These are phyloP conservation scores for Turnera subulata DNA, from an alignment of 345 rosid species.

Conservation along the genomic window DNA sequence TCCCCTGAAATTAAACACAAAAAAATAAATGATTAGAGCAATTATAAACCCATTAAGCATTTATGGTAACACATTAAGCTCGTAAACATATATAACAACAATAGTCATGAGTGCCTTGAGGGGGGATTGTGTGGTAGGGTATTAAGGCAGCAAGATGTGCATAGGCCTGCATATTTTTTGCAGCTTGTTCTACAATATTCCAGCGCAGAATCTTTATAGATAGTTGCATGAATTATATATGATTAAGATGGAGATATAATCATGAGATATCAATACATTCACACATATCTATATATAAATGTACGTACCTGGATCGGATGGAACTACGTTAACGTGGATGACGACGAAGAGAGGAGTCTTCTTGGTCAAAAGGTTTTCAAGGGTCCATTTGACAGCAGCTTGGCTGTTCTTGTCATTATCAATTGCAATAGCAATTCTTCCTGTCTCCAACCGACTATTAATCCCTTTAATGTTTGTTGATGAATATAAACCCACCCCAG, in stretches of 20 bases:
- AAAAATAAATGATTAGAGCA: background rate
- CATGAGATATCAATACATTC: background rate
- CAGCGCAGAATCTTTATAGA: too few species aligned
- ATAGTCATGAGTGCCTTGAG: too few species aligned
- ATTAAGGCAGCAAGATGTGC: too few species aligned
- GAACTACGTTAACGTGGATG: constrained; percentile 37
- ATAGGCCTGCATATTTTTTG: too few species aligned
- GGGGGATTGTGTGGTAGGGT: too few species aligned
- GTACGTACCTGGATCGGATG: constrained; percentile 23
- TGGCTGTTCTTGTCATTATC: constrained; percentile 50
- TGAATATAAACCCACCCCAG: background rate
- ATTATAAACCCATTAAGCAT: background rate
- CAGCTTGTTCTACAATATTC: too few species aligned
- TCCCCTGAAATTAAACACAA: constrained; percentile 23
- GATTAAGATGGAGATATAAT: background rate
- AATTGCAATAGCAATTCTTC: constrained; percentile 42
- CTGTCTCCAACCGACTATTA: too few species aligned
- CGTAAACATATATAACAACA: too few species aligned
- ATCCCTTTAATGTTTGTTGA: background rate
- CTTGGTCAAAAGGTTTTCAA: constrained; percentile 33
- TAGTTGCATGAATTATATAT: too few species aligned
- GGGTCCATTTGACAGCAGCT: constrained; percentile 53
- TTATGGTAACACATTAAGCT: background rate
- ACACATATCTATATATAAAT: background rate
- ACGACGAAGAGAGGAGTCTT: constrained; percentile 26